These are phyloP conservation scores for Xylaria digitata DNA, from an alignment of 2,329 filamentous ascomycete genomes.

Conservation along the genomic window DNA sequence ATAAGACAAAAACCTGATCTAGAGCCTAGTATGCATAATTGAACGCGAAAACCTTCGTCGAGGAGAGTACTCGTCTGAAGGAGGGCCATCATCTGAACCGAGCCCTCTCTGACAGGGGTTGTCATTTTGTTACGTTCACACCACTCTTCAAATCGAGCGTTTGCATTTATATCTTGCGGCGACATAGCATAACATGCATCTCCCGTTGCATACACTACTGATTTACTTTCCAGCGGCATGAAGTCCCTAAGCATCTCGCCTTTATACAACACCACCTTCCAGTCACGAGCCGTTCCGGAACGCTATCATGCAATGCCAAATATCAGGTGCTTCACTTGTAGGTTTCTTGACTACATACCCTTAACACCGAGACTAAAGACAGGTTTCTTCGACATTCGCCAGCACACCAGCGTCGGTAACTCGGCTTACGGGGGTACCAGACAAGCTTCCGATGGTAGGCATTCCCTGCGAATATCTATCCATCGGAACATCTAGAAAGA, in stretches of 20 bases:
- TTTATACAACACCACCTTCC: background rate
- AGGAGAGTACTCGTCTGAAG: background rate
- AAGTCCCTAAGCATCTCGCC: background rate
- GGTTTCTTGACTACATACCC: background rate
- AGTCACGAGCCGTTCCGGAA: background rate
- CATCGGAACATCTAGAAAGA: background rate
- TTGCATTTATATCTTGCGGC: background rate
- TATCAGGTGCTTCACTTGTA: background rate
- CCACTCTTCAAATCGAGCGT: background rate
- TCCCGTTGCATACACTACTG: background rate
- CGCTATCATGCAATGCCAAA: slow-evolving; percentile 5
- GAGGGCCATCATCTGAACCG: background rate
- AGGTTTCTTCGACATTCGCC: background rate
- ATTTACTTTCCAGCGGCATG: background rate
- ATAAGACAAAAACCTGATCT: no score
- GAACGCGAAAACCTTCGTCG: no score
- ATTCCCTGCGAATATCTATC: background rate
- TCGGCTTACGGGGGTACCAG: background rate
- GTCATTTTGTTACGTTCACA: background rate
- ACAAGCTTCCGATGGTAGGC: background rate
- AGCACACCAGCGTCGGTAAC: background rate
- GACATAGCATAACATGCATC: background rate
- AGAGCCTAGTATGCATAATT: background rate
- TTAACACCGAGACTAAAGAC: no score
- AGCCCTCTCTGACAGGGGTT: background rate